A percentile compares a stretch with the other conserved stretches of the same genome.
Evolutionary conservation across 306 rosid species (phyloP).

Genomic region (Betula pendula): DNA sequence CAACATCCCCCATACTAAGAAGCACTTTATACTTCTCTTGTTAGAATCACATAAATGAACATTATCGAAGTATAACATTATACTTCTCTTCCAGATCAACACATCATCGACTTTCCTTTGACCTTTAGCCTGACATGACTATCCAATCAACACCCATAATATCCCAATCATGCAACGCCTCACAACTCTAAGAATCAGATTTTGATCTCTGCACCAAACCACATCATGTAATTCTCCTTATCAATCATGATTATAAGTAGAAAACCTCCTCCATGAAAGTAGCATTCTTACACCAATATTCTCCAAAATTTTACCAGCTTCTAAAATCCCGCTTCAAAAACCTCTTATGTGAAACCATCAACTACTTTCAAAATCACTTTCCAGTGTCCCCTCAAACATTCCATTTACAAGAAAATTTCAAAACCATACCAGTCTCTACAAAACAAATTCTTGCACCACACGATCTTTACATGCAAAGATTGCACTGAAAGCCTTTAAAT

Average conservation of each 20-base stretch:
- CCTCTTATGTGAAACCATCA: not conserved
- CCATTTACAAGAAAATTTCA: not conserved
- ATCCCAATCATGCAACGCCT: not conserved
- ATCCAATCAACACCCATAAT: not conserved
- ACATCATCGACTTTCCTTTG: not conserved
- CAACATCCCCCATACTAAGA: not conserved
- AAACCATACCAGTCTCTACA: not conserved
- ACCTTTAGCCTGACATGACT: not conserved
- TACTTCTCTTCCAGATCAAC: not conserved
- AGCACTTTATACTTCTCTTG: not conserved
- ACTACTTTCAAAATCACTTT: not conserved
- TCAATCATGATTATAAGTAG: not conserved
- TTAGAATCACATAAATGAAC: not conserved
- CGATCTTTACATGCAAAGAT: not conserved
- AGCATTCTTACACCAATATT: not conserved
- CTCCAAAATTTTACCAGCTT: not conserved
- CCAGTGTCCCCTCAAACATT: not conserved
- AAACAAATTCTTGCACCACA: not conserved
- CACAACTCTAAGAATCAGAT: not conserved
- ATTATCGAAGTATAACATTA: not conserved
- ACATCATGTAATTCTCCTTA: not conserved
- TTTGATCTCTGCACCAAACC: not conserved
- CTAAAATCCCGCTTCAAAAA: not conserved
- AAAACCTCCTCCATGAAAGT: not conserved
- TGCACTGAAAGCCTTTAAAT: not conserved